Base-by-base conservation (phyloP, 2,329 filamentous ascomycete genomes). In the Coniella vitis region DNA sequence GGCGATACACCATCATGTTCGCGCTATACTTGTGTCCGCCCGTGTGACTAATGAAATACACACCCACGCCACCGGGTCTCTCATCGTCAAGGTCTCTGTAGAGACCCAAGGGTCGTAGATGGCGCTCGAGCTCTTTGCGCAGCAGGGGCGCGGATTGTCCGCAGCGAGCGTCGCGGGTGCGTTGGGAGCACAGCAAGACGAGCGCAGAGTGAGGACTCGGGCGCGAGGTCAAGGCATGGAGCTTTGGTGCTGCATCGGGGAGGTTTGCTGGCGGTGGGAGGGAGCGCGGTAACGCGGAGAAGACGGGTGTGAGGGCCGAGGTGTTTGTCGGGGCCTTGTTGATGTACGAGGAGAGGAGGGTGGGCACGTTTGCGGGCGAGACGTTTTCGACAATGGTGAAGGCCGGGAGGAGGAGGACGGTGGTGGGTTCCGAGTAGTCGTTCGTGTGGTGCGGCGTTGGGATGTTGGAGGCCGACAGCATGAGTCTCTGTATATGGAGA, bases 11-110 rank as follows among this genome's bases (percentile, higher is more conserved):
- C 72, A 98, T 87, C 58, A 97, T 81, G 60, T 98, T 98, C 22
- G 93, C 93, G 40, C 84, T 83, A 69, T 95, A 97, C 71, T 96
- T 96, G 72, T 98, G 93, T 0, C 93, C 93, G 22, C 93, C 93
- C 3, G 96, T 90, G 62, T 98, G 93, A 57, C 83, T 91, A 62
- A 97, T 94, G 63, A 96, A 97, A 69, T 95, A 95, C 56, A 98
- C 87, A 0, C 89, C 91, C 5, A 96, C 91, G 12, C 93, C 93
- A 10, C 91, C 91, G 0, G 90, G 89, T 50, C 93, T 73, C 65
- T 90, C 83, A 64, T 98, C 93, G 62, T 94, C 82, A 40, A 93
- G 69, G 63, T 97, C 91, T 25, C 93, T 83, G 65, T 86, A 90
- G 17, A 98, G 70, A 0, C 90, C 90, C 12, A 95, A 72, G 1